Evolutionary conservation across 768 basidiomycete genomes (phyloP), one percentile per base, ranked within the genome.

Genomic region (Erythrobasidium yunnanense): DNA sequence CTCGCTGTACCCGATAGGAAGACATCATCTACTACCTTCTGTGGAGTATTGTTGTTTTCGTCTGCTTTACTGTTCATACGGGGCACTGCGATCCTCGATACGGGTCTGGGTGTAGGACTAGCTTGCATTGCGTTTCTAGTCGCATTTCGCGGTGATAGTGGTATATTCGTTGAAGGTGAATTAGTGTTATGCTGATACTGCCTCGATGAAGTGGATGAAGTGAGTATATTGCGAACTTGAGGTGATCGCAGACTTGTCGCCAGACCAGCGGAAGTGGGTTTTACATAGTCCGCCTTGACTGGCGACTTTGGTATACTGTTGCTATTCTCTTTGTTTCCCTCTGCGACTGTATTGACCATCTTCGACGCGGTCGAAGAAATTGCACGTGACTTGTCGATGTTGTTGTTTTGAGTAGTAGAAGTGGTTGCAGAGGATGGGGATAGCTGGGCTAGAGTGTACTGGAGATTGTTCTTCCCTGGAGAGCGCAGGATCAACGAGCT

Each of bases 1-100:
- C 7, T 55, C 54, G 17, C 25, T 23, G 15, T 25, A 13, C 23
- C 8, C 15, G 34, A 8, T 13, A 49, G 22, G 60, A 63, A 63
- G n/a, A 63, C 60, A 49, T 51, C 60, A 29, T 63, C 60, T 23
- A 63, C 60, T 6, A 63, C 47, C 46, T 49, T 63, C 3, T 34
- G 30, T n/a, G 60, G 60, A 5, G 60, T 63, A 3, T 46, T 63
- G 29, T 47, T n/a, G n/a, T n/a, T n/a, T n/a, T n/a, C n/a, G n/a
- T n/a, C n/a, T n/a, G n/a, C n/a, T n/a, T n/a, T n/a, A n/a, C n/a
- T n/a, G n/a, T n/a, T n/a, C n/a, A n/a, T n/a, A n/a, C n/a, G 38
- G 38, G 38, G 38, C 11, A n/a, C 11, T 11, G 38, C 38, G 38
- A 42, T n/a, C 38, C 38, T 42, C 38, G 38, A 11, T n/a, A 42